Base-by-base conservation (phyloP, 805 yeast genomes). In the Metschnikowia koreensis region DNA sequence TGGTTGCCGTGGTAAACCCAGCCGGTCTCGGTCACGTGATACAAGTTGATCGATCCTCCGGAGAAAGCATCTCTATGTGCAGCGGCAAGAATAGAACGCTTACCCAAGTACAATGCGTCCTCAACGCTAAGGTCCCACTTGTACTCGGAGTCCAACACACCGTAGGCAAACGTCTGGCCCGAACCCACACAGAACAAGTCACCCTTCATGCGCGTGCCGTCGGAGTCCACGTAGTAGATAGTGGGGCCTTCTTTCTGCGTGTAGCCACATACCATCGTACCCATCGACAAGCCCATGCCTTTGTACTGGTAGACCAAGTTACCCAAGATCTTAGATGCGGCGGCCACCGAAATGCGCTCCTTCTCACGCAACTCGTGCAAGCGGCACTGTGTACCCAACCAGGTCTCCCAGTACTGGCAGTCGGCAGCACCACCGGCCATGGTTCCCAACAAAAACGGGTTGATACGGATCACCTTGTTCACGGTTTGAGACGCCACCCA, bases 381-480 rank as follows among this genome's bases (percentile, higher is more conserved):
- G 65, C 99, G 80, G 76, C 98, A 93, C 73, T 94, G 97, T 15
- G 96, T 77, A 56, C 99, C 99, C 54, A 94, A 80, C 98, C 98
- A 94, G 37, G 97, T 89, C 74, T 94, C 98, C 99, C 99, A 94
- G 73, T 79, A 94, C 71, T 94, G 99, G 79, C 99, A 94, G 74
- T 94, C 99, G 33, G 98, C 98, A 46, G 99, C 99, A 76, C 98
- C 98, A 74, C 99, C 99, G 34, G 99, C 99, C 97, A 94, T 85
- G 17, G 99, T 94, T 59, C 99, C 99, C 62, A 94, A 79, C 58
- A 94, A 74, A 69, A 89, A 87, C 48, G 97, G 97, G 71, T 94
- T 94, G 73, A 94, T 94, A 71, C 93, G 93, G 64, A 94, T 91
- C 50, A 94, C 99, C 72, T 94, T 94, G 73, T 93, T 93, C 57